Evolutionary conservation across 2,329 filamentous ascomycete genomes (phyloP).

Genomic region (Xylaria sp.): DNA sequence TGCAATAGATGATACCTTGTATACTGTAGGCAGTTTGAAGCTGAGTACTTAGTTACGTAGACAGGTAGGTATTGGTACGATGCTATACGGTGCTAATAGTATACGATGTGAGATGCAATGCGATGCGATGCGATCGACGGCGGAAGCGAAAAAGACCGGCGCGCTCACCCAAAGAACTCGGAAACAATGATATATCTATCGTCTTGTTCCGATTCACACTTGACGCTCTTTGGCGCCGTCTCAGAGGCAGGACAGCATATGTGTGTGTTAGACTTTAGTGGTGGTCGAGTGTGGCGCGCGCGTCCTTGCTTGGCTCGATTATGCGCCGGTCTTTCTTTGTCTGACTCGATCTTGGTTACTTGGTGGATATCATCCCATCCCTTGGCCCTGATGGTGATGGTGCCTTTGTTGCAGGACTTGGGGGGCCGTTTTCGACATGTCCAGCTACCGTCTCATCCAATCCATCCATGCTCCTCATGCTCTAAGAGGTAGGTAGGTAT

Average conservation of each 20-base stretch:
- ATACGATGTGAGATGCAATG: too few species aligned
- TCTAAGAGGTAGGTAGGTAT: too few species aligned
- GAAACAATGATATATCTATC: conserved; percentile 1
- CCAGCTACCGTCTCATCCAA: conserved; percentile 7
- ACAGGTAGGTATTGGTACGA: neutral
- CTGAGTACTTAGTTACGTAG: neutral
- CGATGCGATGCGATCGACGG: neutral
- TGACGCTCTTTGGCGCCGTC: conserved; percentile 1
- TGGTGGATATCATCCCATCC: conserved; percentile 18
- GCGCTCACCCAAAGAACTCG: neutral
- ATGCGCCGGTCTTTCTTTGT: conserved; percentile 28
- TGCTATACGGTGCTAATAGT: too few species aligned
- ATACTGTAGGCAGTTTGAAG: neutral
- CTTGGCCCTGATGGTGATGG: conserved; percentile 1
- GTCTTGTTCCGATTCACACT: conserved; percentile 5
- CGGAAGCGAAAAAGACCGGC: neutral
- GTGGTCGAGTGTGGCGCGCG: conserved; percentile 11
- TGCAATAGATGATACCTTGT: conserved; percentile 2
- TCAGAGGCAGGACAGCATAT: conserved; percentile 4
- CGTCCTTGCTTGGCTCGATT: conserved; percentile 26
- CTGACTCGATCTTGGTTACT: neutral
- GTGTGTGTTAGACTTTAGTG: conserved; percentile 12
- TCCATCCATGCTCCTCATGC: neutral
- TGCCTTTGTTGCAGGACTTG: conserved; percentile 22
- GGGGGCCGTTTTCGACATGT: conserved; percentile 6